Evolutionary conservation across 495 filamentous ascomycete genomes (phyloP).

Genomic region (Penicillium arizonense): DNA sequence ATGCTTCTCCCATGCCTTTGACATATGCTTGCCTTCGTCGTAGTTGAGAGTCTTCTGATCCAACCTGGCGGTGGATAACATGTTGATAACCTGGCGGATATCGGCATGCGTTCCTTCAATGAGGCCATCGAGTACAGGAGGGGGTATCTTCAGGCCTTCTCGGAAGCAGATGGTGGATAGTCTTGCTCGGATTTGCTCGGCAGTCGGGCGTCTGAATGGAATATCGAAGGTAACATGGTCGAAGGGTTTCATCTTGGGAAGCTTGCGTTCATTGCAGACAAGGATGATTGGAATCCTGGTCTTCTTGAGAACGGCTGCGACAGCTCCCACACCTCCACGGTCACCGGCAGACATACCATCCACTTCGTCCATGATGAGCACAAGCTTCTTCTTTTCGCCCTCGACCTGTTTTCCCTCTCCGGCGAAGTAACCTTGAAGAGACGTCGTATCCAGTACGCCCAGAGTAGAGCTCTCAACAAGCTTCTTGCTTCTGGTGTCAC

Average conservation of each 20-base stretch:
- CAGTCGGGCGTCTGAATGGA: conserved; percentile 83
- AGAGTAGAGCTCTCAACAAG: conserved; percentile 82
- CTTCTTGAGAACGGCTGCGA: conserved; percentile 92
- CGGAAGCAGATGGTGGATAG: conserved; percentile 93
- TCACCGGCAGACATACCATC: conserved; percentile 99
- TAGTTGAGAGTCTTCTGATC: conserved; percentile 77
- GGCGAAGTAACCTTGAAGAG: conserved; percentile 89
- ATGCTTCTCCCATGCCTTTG: conserved; percentile 97
- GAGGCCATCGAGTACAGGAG: conserved; percentile 85
- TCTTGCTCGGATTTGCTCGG: conserved; percentile 81
- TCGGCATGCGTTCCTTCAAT: conserved; percentile 94
- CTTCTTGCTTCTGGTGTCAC: conserved; percentile 97
- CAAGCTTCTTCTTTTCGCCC: conserved; percentile 79
- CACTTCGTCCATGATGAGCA: conserved; percentile 98
- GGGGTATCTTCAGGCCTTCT: conserved; percentile 82
- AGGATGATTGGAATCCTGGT: conserved; percentile 92
- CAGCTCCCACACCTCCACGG: conserved; percentile 89
- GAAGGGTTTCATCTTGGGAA: conserved; percentile 98
- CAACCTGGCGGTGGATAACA: conserved; percentile 90
- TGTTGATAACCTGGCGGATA: conserved; percentile 98
- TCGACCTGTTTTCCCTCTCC: conserved; percentile 78
- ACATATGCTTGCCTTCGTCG: conserved; percentile 84
- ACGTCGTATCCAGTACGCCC: conserved; percentile 91
- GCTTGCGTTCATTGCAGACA: conserved; percentile 91
- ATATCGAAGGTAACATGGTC: conserved; percentile 80